Base-by-base conservation (phyloP, 495 filamentous ascomycete genomes). In the Lasiosphaeria miniovina region DNA sequence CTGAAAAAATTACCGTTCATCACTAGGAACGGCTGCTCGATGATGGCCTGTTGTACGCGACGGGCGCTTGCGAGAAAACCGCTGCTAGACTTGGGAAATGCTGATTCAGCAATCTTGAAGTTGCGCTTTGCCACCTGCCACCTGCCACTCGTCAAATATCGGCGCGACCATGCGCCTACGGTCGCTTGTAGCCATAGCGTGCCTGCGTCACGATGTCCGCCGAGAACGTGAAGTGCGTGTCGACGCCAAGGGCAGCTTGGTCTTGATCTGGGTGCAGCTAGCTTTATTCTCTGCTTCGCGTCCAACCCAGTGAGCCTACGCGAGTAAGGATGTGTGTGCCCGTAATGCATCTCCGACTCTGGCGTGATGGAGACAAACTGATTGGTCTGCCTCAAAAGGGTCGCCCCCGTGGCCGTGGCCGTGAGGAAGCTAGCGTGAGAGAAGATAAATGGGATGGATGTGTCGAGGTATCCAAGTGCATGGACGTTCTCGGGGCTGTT, bases 341-440 rank as follows among this genome's bases (percentile, higher is more conserved):
- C 78, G 63, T 74, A 78, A 61, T 77, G 74, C 63, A 75, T 68
- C 61, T 80, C 77, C 12, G 71, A 74, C 48, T 81, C 77, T 1
- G 77, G 68, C 11, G 78, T 80, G 58, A 78, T 79, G 58, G 74
- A 73, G 40, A 78, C 58, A 68, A 72, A 69, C 52, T 76, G 69
- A 64, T 79, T 77, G 1, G 64, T 66, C 0, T 41, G 6, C 31
- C 73, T 71, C 4, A 80, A 68, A 0, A 77, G 65, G 36, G 54
- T 36, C 0, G 62, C 59, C 31, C 69, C 74, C 10, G 50, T 17
- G 3, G 63, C 74, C 10, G 50, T 17, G 3, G 63, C 45, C 14
- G 70, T 72, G 15, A 79, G 55, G 59, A 61, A 70, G 40, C 53
- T 59, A 14, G 62, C 71, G 57, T 81, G 78, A 6, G 72, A 75